Percentiles rank a stretch among this genome's conserved stretches.
phyloP scores from a whole-genome alignment of 78 protist genomes.

The Mantamonas sphyraenae region DNA sequence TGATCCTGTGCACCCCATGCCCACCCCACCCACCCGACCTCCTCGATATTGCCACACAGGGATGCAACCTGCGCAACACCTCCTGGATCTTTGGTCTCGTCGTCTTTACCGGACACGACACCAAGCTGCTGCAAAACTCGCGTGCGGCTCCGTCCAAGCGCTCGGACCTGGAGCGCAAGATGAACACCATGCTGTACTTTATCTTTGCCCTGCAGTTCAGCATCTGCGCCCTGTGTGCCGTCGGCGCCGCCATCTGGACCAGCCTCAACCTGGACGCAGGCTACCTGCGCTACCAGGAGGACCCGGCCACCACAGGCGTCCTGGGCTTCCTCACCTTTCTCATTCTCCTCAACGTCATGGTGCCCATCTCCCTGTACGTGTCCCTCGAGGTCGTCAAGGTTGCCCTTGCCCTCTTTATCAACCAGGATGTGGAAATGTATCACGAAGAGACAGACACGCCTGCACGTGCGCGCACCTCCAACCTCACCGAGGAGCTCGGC shows the following conservation, averaged over 20 bases:
- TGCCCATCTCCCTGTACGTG: conserved; percentile 39
- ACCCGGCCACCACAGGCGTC: not conserved
- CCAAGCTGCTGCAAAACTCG: conserved; percentile 39
- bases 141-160: not conserved
- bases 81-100: conserved; percentile 29
- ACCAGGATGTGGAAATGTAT: conserved; percentile 45
- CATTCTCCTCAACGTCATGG: not conserved
- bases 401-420: not conserved
- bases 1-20: too few species aligned
- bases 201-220: not conserved
- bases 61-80: conserved; percentile 35
- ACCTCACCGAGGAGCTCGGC: conserved; percentile 61
- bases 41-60: too few species aligned
- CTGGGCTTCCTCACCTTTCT: not conserved
- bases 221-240: conserved; percentile 11
- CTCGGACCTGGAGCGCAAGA: not conserved
- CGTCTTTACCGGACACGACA: conserved; percentile 47
- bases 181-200: not conserved
- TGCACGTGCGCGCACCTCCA: conserved; percentile 50
- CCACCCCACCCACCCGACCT: too few species aligned
- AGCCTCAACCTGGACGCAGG: not conserved
- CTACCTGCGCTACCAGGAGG: not conserved
- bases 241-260: conserved; percentile 2
- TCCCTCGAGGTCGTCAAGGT: conserved; percentile 6
- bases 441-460: conserved; percentile 52